These are phyloP conservation scores for Corynascus novoguineensis DNA, from an alignment of 495 filamentous ascomycete species.

Conservation along the genomic window DNA sequence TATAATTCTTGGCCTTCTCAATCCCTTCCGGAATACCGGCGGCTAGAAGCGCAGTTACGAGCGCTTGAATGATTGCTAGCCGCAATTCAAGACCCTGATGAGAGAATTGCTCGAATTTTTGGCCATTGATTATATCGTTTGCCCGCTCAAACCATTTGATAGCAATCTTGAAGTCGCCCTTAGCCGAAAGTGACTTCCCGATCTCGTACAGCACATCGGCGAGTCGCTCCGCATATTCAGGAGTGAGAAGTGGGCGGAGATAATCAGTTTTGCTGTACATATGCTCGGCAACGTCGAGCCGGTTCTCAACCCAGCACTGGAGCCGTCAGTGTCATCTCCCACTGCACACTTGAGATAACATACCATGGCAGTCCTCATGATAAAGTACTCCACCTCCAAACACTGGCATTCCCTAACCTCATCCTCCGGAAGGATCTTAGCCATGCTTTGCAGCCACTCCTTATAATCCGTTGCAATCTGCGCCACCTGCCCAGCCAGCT, in stretches of 20 bases:
- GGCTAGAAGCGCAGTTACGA: slow-evolving; percentile 51
- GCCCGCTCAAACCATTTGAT: slow-evolving; percentile 72
- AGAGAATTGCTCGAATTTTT: slow-evolving; percentile 53
- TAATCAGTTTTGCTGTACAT: slow-evolving; percentile 58
- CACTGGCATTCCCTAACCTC: slow-evolving; percentile 32
- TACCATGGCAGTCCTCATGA: slow-evolving; percentile 64
- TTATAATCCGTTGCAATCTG: slow-evolving; percentile 61
- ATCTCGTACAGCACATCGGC: slow-evolving; percentile 69
- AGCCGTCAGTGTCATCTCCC: slow-evolving; percentile 4
- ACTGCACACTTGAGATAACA: slow-evolving; percentile 17
- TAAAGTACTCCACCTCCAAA: slow-evolving; percentile 61
- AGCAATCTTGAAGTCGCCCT: slow-evolving; percentile 50
- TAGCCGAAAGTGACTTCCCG: slow-evolving; percentile 53
- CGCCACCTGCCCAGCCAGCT: slow-evolving; percentile 53
- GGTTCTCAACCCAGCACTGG: slow-evolving; percentile 66
- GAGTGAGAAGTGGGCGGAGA: slow-evolving; percentile 39
- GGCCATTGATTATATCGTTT: slow-evolving; percentile 51
- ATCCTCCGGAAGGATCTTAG: slow-evolving; percentile 24
- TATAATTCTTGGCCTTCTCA: slow-evolving; percentile 51
- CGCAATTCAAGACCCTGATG: slow-evolving; percentile 57
- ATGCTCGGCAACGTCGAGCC: slow-evolving; percentile 70
- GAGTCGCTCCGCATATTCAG: slow-evolving; percentile 55
- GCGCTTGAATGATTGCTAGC: slow-evolving; percentile 58
- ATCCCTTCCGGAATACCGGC: slow-evolving; percentile 39
- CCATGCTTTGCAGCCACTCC: slow-evolving; percentile 44